phyloP scores from a whole-genome alignment of 2,329 filamentous ascomycete species.

The Drechslerella stenobrocha region DNA sequence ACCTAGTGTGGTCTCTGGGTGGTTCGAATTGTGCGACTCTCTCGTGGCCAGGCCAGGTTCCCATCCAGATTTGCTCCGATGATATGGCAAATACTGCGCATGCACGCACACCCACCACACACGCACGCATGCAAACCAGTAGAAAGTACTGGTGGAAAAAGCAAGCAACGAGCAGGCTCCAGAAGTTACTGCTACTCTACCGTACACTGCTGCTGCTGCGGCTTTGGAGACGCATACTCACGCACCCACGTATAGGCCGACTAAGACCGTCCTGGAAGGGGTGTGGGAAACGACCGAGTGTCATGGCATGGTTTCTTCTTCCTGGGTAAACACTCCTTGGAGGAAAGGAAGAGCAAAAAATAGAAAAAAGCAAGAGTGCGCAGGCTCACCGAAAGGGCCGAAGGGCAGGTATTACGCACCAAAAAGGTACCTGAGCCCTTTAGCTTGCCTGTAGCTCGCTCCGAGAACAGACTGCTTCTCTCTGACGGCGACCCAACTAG shows the following conservation, averaged over 20 bases:
- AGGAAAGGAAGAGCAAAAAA: conserved; percentile 29
- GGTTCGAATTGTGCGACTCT: conserved; percentile 47
- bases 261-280: conserved; percentile 33
- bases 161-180: conserved; percentile 35
- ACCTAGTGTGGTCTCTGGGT: conserved; percentile 44
- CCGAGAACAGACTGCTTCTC: conserved; percentile 44
- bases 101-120: conserved; percentile 33
- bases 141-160: conserved; percentile 10
- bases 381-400: conserved; percentile 30
- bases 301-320: conserved; percentile 46
- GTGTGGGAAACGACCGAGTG: conserved; percentile 24
- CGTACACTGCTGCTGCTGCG: too few species aligned
- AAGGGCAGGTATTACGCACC: conserved; percentile 40
- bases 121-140: conserved; percentile 29
- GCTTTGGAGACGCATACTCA: conserved; percentile 50
- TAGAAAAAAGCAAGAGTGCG: conserved; percentile 8
- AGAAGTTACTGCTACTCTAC: too few species aligned
- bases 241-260: conserved; percentile 41
- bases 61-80: conserved; percentile 48
- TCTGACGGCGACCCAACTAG: conserved; percentile 18
- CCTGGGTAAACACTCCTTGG: conserved; percentile 46
- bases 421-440: conserved; percentile 27
- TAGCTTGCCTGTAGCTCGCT: conserved; percentile 36
- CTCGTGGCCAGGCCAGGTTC: conserved; percentile 47
- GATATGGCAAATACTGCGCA: conserved; percentile 35